These are phyloP conservation scores for Dinochytrium kinnereticum DNA, from an alignment of 371 early-diverging fungal species.

Conservation along the genomic window DNA sequence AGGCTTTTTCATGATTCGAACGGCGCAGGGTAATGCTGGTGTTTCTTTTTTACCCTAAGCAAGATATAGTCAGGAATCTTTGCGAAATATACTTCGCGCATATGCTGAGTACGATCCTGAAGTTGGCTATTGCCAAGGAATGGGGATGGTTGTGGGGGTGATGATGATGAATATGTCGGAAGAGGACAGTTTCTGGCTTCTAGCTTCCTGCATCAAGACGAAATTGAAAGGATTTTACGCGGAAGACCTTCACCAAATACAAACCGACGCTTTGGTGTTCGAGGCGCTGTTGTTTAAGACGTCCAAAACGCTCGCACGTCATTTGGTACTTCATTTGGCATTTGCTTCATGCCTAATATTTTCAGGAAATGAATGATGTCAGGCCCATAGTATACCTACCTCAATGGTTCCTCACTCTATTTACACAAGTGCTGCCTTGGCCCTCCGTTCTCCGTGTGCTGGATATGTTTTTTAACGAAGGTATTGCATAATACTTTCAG, in stretches of 20 bases:
- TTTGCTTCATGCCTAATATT: neutral
- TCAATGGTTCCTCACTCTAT: constrained; percentile 93
- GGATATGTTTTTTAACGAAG: constrained; percentile 91
- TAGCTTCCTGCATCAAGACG: constrained; percentile 77
- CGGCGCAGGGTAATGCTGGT: constrained; percentile 64
- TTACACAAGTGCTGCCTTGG: constrained; percentile 92
- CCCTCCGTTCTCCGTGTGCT: constrained; percentile 86
- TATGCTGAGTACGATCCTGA: constrained; percentile 87
- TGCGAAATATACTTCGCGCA: constrained; percentile 77
- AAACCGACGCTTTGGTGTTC: constrained; percentile 85
- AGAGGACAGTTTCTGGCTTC: constrained; percentile 87
- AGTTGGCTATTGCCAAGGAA: constrained; percentile 97
- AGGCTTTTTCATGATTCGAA: constrained; percentile 37
- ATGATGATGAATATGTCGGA: constrained; percentile 89
- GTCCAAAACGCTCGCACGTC: constrained; percentile 72
- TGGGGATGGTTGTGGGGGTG: constrained; percentile 91
- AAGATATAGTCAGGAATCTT: constrained; percentile 2
- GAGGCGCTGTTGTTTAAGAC: constrained; percentile 76
- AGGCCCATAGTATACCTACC: constrained; percentile 88
- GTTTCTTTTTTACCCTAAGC: constrained; percentile 43
- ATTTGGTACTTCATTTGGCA: constrained; percentile 66
- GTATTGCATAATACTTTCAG: constrained; percentile 33
- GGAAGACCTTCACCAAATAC: constrained; percentile 73
- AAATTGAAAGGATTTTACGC: constrained; percentile 82
- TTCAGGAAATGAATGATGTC: constrained; percentile 69